Percentiles rank a stretch among this genome's conserved stretches.
Evolutionary conservation across 2,329 filamentous ascomycete genomes (phyloP).

Genomic region (Seiridium cupressi): DNA sequence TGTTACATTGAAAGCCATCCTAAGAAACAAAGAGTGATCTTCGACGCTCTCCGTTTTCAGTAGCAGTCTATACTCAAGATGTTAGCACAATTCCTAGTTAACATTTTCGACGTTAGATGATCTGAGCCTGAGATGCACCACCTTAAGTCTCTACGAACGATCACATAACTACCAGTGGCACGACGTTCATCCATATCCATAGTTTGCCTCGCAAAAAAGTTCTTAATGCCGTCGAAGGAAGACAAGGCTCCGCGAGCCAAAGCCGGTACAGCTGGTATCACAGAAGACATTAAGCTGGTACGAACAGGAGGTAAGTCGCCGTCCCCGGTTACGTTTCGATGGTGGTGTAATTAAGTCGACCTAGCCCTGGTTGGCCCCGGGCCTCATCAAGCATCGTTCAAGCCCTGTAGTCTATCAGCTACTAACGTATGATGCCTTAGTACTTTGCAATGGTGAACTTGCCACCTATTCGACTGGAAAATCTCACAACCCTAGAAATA

Average conservation of each 20-base stretch:
- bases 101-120: no score
- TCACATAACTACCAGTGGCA: no score
- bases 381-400: neutral
- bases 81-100: no score
- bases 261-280: neutral
- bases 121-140: no score
- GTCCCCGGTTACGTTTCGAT: neutral
- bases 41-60: no score
- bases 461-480: neutral
- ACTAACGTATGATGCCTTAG: neutral
- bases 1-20: no score
- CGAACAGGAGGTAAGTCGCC: neutral
- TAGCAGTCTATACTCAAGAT: no score
- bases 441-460: conserved; percentile 1
- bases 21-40: no score
- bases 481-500: neutral
- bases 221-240: neutral
- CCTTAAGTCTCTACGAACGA: no score
- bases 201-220: no score
- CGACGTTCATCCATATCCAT: no score
- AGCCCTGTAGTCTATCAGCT: neutral
- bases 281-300: neutral
- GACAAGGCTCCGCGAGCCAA: neutral
- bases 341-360: neutral
- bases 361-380: no score